These are phyloP conservation scores for Vaccinium myrtillus DNA, from an alignment of 148 eudicot species.

Conservation along the genomic window DNA sequence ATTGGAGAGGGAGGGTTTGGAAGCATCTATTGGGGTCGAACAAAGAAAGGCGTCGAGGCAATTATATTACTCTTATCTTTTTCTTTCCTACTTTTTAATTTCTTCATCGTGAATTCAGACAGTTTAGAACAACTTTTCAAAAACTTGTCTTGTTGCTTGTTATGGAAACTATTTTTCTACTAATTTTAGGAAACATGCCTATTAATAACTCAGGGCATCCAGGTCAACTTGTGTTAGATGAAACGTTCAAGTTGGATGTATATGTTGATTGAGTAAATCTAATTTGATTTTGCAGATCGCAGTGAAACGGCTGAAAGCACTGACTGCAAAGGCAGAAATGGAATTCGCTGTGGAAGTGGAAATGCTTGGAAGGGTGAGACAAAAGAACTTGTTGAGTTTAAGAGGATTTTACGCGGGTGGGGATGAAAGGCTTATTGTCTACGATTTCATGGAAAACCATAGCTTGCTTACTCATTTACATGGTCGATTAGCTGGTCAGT, in stretches of 20 bases:
- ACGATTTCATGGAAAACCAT: conserved; percentile 54
- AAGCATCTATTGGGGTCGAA: conserved; percentile 55
- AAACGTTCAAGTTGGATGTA: not conserved
- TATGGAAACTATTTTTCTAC: no score
- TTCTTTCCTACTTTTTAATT: not conserved
- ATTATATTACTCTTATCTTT: not conserved
- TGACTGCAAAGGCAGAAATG: conserved; percentile 45
- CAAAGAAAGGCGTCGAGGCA: conserved; percentile 44
- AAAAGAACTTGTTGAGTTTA: conserved; percentile 40
- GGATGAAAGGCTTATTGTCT: conserved; percentile 48
- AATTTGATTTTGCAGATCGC: conserved; percentile 34
- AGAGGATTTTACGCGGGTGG: conserved; percentile 51
- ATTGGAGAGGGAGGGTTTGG: conserved; percentile 54
- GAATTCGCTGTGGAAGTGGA: conserved; percentile 55
- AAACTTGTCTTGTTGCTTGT: no score
- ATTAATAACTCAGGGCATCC: not conserved
- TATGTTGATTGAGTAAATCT: not conserved
- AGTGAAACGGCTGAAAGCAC: conserved; percentile 42
- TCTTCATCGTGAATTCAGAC: not conserved
- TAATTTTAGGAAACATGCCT: no score
- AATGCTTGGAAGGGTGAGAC: conserved; percentile 50
- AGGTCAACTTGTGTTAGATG: not conserved
- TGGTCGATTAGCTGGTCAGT: conserved; percentile 38
- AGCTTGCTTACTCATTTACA: conserved; percentile 48
- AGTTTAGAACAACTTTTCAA: no score